phyloP scores from a whole-genome alignment of 768 basidiomycete species.

The Auricularia sp. region DNA sequence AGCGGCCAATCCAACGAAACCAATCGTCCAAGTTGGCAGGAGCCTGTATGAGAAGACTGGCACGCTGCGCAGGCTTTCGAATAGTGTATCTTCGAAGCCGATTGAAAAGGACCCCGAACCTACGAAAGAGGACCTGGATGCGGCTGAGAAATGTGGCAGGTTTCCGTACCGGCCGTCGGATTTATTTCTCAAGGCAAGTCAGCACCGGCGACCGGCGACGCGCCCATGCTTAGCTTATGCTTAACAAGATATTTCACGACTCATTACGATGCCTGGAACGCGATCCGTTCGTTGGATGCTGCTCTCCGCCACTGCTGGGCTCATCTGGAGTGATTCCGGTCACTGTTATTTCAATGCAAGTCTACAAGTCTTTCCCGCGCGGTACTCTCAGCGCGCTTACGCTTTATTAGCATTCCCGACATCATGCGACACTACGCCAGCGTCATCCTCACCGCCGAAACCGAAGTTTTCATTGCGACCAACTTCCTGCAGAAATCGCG shows the following conservation, averaged over 20 bases:
- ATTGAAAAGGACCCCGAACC: slow-evolving; percentile 19
- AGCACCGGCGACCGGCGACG: slow-evolving; percentile 22
- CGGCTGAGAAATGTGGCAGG: slow-evolving; percentile 38
- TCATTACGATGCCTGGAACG: slow-evolving; percentile 47
- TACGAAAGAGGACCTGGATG: slow-evolving; percentile 34
- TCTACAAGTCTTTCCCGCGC: not conserved
- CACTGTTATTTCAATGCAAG: slow-evolving; percentile 47
- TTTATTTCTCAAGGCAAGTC: slow-evolving; percentile 47
- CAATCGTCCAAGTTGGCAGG: slow-evolving; percentile 29
- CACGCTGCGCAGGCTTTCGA: slow-evolving; percentile 14
- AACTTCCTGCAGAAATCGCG: slow-evolving; percentile 51
- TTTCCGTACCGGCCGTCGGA: slow-evolving; percentile 47
- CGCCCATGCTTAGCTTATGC: not conserved
- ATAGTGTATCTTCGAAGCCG: slow-evolving; percentile 14
- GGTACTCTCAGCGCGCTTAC: slow-evolving; percentile 9
- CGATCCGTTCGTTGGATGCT: slow-evolving; percentile 45
- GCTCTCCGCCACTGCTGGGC: slow-evolving; percentile 55
- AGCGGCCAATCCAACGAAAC: slow-evolving; percentile 25
- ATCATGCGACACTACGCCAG: slow-evolving; percentile 63
- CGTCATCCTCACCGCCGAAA: slow-evolving; percentile 48
- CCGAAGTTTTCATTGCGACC: slow-evolving; percentile 59
- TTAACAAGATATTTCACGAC: slow-evolving; percentile 47
- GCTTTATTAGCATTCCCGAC: slow-evolving; percentile 44
- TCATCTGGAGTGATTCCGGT: slow-evolving; percentile 54
- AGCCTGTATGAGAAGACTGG: slow-evolving; percentile 31